Base-by-base conservation (phyloP, 192 early-diverging fungal genomes). In the Phlyctochytrium planicorne region DNA sequence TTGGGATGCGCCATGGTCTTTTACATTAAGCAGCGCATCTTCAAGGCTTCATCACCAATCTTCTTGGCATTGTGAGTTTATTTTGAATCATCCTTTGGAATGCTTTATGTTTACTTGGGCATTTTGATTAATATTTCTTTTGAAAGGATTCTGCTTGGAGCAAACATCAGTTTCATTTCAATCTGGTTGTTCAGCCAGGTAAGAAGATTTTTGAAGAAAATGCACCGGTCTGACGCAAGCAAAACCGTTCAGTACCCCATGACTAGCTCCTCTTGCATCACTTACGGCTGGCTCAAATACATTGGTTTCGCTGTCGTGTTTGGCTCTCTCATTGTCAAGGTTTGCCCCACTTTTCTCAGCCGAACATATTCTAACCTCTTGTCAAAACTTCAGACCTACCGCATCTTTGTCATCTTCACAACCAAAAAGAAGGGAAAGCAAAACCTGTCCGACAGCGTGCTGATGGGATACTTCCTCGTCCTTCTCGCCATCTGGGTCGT, bases 321-420 rank as follows among this genome's bases (percentile, higher is more conserved):
- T 27, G 55, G 55, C 25, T 14, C 55, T 25, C 55, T 57, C 12
- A 14, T 57, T 20, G 55, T 57, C 10, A 57, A 57, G 55, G 55
- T 47, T 14, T 14, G 10, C 40, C 40, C 40, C 40, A 20, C 10
- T 47, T 6, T 20, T 47, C 40, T 47, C 6, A 47, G 40, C 10
- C 40, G 6, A 6, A 57, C 6, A 10, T 27, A 10, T 57, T 4
- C 20, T 57, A 24, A 12, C 55, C 16, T 57, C n/a, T n/a, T n/a
- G n/a, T n/a, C n/a, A n/a, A n/a, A n/a, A n/a, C n/a, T n/a, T n/a
- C n/a, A 57, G 55, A 57, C 55, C 10, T 57, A 57, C 25, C 55
- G 55, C 27, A 57, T 57, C 55, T 29, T 24, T 27, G 55, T 57
- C 55, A 57, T 57, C 55, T 57, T 57, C 27, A 25, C 55, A 4